These are phyloP conservation scores for Eragrostis nindensis DNA, from an alignment of 176 grass and related monocot genomes.

Conservation along the genomic window DNA sequence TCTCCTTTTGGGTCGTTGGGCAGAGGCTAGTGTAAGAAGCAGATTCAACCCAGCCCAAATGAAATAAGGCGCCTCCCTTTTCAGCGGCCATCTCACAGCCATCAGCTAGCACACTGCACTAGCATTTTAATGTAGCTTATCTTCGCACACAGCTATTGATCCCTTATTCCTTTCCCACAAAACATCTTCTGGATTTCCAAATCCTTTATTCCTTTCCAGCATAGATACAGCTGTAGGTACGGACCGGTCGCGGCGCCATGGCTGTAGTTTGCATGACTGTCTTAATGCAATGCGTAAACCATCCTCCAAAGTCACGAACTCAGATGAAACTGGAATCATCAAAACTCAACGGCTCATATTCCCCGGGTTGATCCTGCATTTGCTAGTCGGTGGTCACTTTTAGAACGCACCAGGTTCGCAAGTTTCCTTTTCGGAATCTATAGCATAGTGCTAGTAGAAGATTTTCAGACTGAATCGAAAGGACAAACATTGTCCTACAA, in stretches of 20 bases:
- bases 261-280: background rate
- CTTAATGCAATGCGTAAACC: constrained; percentile 3
- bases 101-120: no score
- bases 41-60: background rate
- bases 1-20: no score
- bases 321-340: background rate
- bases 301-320: background rate
- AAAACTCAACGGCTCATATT: background rate
- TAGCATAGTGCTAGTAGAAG: background rate
- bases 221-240: constrained; percentile 16
- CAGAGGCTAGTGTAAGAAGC: background rate
- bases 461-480: background rate
- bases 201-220: background rate
- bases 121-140: constrained; percentile 17
- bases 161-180: background rate
- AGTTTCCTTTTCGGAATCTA: background rate
- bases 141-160: background rate
- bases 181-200: background rate
- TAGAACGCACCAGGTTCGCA: background rate
- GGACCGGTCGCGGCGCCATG: background rate
- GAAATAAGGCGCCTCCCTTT: background rate
- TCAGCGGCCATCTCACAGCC: background rate
- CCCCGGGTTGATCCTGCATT: background rate
- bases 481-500: background rate
- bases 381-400: constrained; percentile 28